Percentiles rank a stretch among this genome's conserved stretches.
Conservation (phyloP, 345 rosid genomes). For the Citrus cavaleriei region DNA sequence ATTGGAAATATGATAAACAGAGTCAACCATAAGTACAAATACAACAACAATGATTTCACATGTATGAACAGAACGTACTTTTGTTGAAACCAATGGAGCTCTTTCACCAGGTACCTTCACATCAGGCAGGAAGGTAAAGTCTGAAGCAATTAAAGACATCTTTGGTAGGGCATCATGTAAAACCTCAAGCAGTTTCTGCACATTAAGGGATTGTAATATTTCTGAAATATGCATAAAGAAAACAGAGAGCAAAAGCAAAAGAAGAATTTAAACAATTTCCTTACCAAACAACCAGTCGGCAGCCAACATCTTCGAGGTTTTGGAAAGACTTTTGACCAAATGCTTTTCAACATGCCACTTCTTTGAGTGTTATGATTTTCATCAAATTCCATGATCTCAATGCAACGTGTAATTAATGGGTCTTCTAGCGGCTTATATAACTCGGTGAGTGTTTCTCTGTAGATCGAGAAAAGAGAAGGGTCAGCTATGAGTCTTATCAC, state of each 20-base stretch:
- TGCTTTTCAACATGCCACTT: constrained; percentile 27
- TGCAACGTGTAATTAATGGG: constrained; percentile 61
- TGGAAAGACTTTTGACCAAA: constrained; percentile 83
- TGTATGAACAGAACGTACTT: constrained; percentile 41
- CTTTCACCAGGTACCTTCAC: constrained; percentile 87
- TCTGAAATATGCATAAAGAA: constrained; percentile 1
- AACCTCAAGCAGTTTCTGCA: constrained; percentile 82
- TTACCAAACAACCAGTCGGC: constrained; percentile 96
- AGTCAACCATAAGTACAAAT: not conserved
- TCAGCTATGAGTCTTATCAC: constrained; percentile 5
- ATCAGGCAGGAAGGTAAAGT: constrained; percentile 94
- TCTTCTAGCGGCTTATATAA: constrained; percentile 72
- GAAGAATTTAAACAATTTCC: constrained; percentile 9
- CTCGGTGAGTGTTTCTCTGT: constrained; percentile 63
- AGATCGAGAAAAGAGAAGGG: constrained; percentile 10
- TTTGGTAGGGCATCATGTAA: constrained; percentile 79
- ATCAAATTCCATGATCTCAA: constrained; percentile 59
- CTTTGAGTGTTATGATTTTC: constrained; percentile 28
- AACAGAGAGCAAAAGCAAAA: not conserved
- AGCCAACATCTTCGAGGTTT: constrained; percentile 92
- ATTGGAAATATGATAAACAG: too few relatives aligned
- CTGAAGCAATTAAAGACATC: constrained; percentile 95
- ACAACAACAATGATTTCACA: not conserved
- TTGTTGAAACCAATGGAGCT: constrained; percentile 95
- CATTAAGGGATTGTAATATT: constrained; percentile 13